Percentiles rank a stretch among this genome's conserved stretches.
phyloP scores from a whole-genome alignment of 306 rosid species.

The Hippophae tibetana region DNA sequence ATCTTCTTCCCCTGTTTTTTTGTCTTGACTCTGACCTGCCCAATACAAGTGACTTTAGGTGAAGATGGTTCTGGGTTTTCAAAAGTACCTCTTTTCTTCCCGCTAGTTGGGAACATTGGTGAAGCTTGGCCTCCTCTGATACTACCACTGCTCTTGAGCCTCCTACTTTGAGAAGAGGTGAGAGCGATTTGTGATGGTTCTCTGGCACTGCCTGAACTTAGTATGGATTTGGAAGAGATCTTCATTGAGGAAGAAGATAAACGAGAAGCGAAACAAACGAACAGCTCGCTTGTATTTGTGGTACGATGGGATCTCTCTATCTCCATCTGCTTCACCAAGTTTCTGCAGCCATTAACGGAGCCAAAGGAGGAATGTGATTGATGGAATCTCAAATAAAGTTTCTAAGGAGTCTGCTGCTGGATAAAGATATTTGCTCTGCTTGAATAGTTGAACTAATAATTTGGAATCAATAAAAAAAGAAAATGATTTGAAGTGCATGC shows the following conservation, averaged over 20 bases:
- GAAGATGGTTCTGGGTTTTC: conserved; percentile 95
- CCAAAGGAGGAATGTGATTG: background rate
- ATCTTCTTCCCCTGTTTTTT: conserved; percentile 86
- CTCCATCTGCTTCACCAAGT: conserved; percentile 29
- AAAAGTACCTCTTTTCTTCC: conserved; percentile 51
- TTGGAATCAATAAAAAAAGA: too few relatives aligned
- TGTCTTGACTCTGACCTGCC: conserved; percentile 85
- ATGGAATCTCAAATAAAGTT: conserved; percentile 1
- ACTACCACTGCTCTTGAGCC: conserved; percentile 66
- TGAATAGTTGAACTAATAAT: conserved; percentile 5
- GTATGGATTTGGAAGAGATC: conserved; percentile 74
- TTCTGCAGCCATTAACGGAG: conserved; percentile 12
- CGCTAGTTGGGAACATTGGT: conserved; percentile 77
- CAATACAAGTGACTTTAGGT: conserved; percentile 90
- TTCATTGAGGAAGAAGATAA: conserved; percentile 73
- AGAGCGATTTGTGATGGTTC: conserved; percentile 73
- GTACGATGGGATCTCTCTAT: conserved; percentile 40
- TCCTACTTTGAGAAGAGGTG: conserved; percentile 68
- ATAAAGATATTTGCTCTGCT: conserved; percentile 22
- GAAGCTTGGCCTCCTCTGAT: conserved; percentile 83
- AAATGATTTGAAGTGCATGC: too few relatives aligned
- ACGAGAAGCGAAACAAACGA: conserved; percentile 67
- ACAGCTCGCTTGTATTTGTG: conserved; percentile 49
- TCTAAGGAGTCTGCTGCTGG: conserved; percentile 3
- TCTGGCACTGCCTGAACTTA: conserved; percentile 62